These are phyloP conservation scores for Coemansia sp. DNA, from an alignment of 192 early-diverging fungal genomes.

Conservation along the genomic window DNA sequence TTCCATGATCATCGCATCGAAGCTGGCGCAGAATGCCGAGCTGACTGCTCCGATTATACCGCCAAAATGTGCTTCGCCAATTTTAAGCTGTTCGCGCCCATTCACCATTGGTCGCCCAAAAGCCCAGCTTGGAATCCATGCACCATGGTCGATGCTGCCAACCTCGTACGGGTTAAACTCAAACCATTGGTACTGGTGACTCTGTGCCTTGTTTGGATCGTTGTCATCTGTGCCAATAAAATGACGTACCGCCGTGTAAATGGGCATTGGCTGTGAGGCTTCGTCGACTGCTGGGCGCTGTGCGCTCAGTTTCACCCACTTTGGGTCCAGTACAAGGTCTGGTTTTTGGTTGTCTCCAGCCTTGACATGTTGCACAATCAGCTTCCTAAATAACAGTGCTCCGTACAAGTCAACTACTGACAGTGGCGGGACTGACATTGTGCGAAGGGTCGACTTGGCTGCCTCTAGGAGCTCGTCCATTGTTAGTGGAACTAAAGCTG, in stretches of 20 bases:
- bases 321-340: constrained; percentile 26
- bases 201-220: constrained; percentile 20
- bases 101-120: constrained; percentile 72
- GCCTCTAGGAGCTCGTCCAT: constrained; percentile 25
- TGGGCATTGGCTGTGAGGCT: constrained; percentile 69
- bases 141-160: constrained; percentile 72
- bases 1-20: constrained; percentile 49
- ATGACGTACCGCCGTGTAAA: constrained; percentile 75
- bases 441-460: constrained; percentile 18
- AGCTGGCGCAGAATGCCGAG: constrained; percentile 50
- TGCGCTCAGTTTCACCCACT: constrained; percentile 43
- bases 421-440: constrained; percentile 30
- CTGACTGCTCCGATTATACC: constrained; percentile 62
- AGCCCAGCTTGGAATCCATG: constrained; percentile 77
- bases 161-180: constrained; percentile 80
- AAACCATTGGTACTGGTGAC: constrained; percentile 69
- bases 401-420: constrained; percentile 57
- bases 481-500: constrained; percentile 5
- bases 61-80: constrained; percentile 69
- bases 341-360: constrained; percentile 4
- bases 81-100: constrained; percentile 59
- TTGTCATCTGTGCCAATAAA: constrained; percentile 53
- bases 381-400: constrained; percentile 46
- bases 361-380: constrained; percentile 34
- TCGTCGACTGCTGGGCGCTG: constrained; percentile 52